Evolutionary conservation across 495 filamentous ascomycete genomes (phyloP), one percentile per base, ranked within the genome.

Genomic region (Hypoxylon intermedium): DNA sequence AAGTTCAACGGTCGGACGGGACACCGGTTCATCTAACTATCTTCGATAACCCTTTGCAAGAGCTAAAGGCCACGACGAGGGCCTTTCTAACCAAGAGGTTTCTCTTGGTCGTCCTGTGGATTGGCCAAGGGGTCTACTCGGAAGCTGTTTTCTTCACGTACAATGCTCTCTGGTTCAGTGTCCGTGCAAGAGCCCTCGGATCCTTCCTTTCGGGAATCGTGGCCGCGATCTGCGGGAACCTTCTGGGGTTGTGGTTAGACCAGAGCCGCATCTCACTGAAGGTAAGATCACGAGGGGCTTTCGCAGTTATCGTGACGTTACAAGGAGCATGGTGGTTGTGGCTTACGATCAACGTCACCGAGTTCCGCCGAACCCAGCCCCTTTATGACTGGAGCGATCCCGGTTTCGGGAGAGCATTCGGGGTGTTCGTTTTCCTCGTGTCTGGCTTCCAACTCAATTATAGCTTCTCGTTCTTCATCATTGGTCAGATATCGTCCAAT

Each of bases 81-180:
- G 70, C 85, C 0, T 85, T 86, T 57, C 60, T 81, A 43, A 80
- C 67, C 18, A 77, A 70, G 24, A 76, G 79, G 21, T 85, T 87
- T 42, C 63, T 87, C 18, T 65, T 85, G 2, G 76, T 87, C n/a
- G 65, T 85, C 19, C 79, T 84, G 0, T 82, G 85, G 20, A 85
- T 88, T 50, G 80, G 78, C 33, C 84, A 87, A 56, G 82, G 80
- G 0, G 84, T 84, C 0, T 89, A 83, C 51, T 75, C 79, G 0
- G 83, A 88, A 66, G 78, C 85, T 0, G 83, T 87, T 12, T 83
- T 84, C 71, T 87, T 84, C 58, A 88, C 85, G 1, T 88, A 84
- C 46, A 65, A 60, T 24, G 51, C 72, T 80, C 37, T 75, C 52
- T 89, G 83, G 82, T 85, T 89, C 63, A 77, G 75, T 1, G 85